Percentiles rank a stretch among this genome's conserved stretches.
phyloP scores from a whole-genome alignment of 768 basidiomycete genomes.

The Suillus weaverae region DNA sequence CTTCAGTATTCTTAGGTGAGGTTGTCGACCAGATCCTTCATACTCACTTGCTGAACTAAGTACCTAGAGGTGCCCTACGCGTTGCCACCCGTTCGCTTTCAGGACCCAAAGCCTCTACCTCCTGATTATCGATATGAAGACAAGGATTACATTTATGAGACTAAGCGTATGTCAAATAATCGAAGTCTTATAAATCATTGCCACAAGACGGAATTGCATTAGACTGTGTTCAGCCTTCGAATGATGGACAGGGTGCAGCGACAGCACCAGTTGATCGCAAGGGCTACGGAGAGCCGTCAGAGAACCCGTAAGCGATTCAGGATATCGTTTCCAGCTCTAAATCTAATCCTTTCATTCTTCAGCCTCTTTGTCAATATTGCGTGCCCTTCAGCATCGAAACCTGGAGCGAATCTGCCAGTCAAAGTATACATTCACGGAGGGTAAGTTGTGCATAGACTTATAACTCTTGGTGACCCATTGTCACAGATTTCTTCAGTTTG shows the following conservation, averaged over 20 bases:
- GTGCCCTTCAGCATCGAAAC: constrained; percentile 47
- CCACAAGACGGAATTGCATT: neutral
- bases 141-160: constrained; percentile 62
- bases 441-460: constrained; percentile 34
- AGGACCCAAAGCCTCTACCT: constrained; percentile 61
- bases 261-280: constrained; percentile 55
- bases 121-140: constrained; percentile 52
- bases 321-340: neutral
- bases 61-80: constrained; percentile 66
- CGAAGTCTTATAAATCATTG: neutral
- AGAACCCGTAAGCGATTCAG: constrained; percentile 59
- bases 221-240: constrained; percentile 64
- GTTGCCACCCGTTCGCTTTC: constrained; percentile 61
- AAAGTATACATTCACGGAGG: constrained; percentile 80
- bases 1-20: constrained; percentile 65
- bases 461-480: constrained; percentile 2
- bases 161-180: constrained; percentile 44
- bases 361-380: constrained; percentile 70
- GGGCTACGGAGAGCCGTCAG: constrained; percentile 65
- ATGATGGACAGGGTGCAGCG: constrained; percentile 66
- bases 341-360: neutral
- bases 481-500: constrained; percentile 72
- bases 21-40: neutral
- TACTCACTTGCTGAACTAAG: neutral
- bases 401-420: constrained; percentile 54